These are phyloP conservation scores for Sugiyamaella pinicola DNA, from an alignment of 1,139 yeast genomes.

Conservation along the genomic window DNA sequence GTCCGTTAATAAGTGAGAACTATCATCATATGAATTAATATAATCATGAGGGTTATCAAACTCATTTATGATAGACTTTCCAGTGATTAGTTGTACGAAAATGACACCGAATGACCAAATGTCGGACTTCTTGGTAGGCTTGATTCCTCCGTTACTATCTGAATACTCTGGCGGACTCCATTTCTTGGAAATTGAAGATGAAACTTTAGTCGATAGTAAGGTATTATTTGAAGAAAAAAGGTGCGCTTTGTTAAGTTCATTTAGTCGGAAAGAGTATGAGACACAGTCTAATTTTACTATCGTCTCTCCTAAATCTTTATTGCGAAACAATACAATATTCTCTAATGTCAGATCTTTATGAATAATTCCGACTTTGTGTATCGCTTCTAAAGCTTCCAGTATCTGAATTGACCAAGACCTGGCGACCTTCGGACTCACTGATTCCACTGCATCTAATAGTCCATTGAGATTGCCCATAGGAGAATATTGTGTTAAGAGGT, in stretches of 20 bases:
- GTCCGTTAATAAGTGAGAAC: conserved; percentile 62
- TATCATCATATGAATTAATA: conserved; percentile 45
- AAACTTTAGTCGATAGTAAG: conserved; percentile 33
- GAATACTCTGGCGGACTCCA: conserved; percentile 84
- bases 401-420: conserved; percentile 87
- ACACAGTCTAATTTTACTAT: conserved; percentile 67
- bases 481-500: conserved; percentile 67
- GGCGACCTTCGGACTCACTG: conserved; percentile 70
- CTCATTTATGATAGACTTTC: conserved; percentile 55
- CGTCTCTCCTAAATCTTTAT: conserved; percentile 54
- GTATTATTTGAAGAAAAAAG: conserved; percentile 32
- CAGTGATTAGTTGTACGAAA: conserved; percentile 71
- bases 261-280: conserved; percentile 66
- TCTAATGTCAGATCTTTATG: conserved; percentile 71
- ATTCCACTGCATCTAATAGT: conserved; percentile 67
- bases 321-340: conserved; percentile 57
- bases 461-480: conserved; percentile 64
- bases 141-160: conserved; percentile 31
- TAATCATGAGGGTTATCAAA: conserved; percentile 67
- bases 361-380: conserved; percentile 77
- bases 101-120: conserved; percentile 90
- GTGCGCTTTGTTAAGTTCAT: conserved; percentile 54
- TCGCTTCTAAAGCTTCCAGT: conserved; percentile 77
- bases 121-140: conserved; percentile 77
- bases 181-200: conserved; percentile 31